Conservation (phyloP, 176 grass and related monocot species). For the Eleusine indica region DNA sequence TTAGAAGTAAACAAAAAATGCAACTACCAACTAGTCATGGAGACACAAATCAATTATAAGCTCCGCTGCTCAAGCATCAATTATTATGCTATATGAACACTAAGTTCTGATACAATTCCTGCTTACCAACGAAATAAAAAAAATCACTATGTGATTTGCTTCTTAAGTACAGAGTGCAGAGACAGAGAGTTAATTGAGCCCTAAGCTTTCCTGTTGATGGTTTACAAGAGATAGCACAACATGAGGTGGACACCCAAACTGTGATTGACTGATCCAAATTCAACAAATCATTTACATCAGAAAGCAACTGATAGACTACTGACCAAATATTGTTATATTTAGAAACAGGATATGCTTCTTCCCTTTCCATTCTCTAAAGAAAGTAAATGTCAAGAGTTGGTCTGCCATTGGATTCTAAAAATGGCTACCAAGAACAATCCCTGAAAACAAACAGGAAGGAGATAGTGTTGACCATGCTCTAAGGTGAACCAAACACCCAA, state of each 20-base stretch:
- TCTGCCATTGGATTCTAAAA: background rate
- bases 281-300: background rate
- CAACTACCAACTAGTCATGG: background rate
- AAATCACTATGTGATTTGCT: background rate
- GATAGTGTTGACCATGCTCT: background rate
- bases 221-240: background rate
- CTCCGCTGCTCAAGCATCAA: background rate
- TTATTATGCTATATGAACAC: background rate
- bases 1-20: constrained; percentile 20
- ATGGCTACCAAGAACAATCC: background rate
- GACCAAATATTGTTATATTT: background rate
- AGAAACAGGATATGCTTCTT: background rate
- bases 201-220: background rate
- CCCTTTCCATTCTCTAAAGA: background rate
- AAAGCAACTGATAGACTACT: constrained; percentile 3
- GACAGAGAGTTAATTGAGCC: background rate
- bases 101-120: constrained; percentile 16
- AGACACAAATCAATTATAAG: background rate
- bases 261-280: background rate
- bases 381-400: background rate
- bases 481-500: background rate
- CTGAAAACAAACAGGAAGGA: background rate
- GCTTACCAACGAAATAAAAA: background rate
- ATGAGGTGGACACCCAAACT: constrained; percentile 9
- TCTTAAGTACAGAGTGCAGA: background rate